Conservation (phyloP, 768 basidiomycete genomes). For the Leucogyrophana mollusca region DNA sequence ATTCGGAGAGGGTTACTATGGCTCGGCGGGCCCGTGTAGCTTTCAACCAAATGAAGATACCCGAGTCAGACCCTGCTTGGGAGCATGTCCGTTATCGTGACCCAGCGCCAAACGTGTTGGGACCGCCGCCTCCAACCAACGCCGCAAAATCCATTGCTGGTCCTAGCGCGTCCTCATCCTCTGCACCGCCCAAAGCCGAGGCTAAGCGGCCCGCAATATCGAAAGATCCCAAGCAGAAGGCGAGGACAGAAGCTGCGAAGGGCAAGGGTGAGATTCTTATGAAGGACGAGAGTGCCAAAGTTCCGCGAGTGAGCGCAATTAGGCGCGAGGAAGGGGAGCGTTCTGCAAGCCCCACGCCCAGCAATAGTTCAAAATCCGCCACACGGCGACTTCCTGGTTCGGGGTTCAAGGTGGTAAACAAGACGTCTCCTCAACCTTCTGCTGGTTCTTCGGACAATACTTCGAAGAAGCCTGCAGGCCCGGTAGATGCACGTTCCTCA, state of each 20-base stretch:
- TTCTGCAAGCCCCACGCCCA: conserved; percentile 12
- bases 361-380: conserved; percentile 16
- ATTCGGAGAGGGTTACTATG: conserved; percentile 47
- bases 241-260: conserved; percentile 21
- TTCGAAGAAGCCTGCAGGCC: conserved; percentile 22
- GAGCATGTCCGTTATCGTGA: conserved; percentile 42
- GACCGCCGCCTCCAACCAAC: conserved; percentile 8
- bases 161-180: conserved; percentile 8
- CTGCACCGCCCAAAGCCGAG: conserved; percentile 23
- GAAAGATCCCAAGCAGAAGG: conserved; percentile 44
- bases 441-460: conserved; percentile 5
- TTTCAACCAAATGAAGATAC: conserved; percentile 51
- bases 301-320: conserved; percentile 26
- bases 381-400: conserved; percentile 46
- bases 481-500: conserved; percentile 27
- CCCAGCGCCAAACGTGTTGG: conserved; percentile 11
- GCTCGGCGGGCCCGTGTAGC: conserved; percentile 50
- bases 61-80: conserved; percentile 65
- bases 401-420: conserved; percentile 42
- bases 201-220: conserved; percentile 46
- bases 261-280: conserved; percentile 39
- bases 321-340: conserved; percentile 25
- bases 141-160: conserved; percentile 6
- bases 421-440: conserved; percentile 25
- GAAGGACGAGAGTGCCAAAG: conserved; percentile 45